Evolutionary conservation across 2,329 filamentous ascomycete genomes (phyloP), one percentile per base, ranked within the genome.

Genomic region (Beauveria varroae): DNA sequence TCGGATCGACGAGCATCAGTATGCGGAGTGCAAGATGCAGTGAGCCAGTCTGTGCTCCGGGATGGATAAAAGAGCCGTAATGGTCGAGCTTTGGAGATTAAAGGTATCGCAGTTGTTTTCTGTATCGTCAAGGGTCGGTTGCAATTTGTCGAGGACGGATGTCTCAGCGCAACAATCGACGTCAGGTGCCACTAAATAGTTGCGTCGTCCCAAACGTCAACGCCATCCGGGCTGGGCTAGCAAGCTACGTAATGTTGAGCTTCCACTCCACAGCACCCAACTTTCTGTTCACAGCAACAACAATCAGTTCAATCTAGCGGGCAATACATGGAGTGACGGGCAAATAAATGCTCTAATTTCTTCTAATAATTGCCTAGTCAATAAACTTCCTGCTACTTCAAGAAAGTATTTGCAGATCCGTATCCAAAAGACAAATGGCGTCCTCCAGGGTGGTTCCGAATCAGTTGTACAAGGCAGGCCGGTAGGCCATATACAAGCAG

Each of bases 1-100:
- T 63, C 64, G 51, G 64, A 62, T 63, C 57, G 68, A 64, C 61
- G 66, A 65, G 68, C 72, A 74, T 75, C 66, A 71, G 72, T 64
- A 30, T 54, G 50, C 41, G n/a, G 12, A 28, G 14, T 37, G 37
- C 30, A n/a, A 37, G 44, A 24, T 14, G 24, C 50, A 7, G 14
- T 41, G 6, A 49, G 30, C 51, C 34, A n/a, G 16, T n/a, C 10
- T n/a, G 12, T 22, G 40, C 24, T 52, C 14, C n/a, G 14, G 1
- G 10, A 44, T 43, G 12, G n/a, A 12, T 26, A 18, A 30, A 4
- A 26, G 18, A 34, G 12, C 3, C 22, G 24, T 2, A 8, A 24
- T 8, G 44, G 7, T 12, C 46, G 46, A 30, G 7, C 9, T 20
- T 59, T 16, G 6, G 5, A 26, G n/a, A n/a, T 20, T 12, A 30